These are phyloP conservation scores for Bruguiera sexangula DNA, from an alignment of 345 rosid genomes.

Conservation along the genomic window DNA sequence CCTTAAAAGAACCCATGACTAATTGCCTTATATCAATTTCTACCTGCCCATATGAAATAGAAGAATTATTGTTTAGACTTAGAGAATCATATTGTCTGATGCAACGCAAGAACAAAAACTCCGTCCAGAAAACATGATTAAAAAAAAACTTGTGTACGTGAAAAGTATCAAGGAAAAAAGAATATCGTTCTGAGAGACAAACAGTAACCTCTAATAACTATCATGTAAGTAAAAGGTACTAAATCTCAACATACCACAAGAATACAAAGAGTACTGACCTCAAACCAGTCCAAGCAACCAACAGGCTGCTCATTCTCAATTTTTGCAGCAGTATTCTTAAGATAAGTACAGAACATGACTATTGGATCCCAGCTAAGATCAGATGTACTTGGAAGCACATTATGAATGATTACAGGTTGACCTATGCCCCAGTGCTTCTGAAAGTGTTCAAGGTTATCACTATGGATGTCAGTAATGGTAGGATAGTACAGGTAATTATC, in stretches of 20 bases:
- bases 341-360: constrained; percentile 79
- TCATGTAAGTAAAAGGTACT: neutral
- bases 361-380: constrained; percentile 83
- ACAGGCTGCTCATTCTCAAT: constrained; percentile 35
- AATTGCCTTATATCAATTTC: constrained; percentile 74
- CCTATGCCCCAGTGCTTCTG: constrained; percentile 95
- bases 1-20: constrained; percentile 73
- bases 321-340: constrained; percentile 46
- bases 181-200: neutral
- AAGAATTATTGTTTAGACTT: neutral
- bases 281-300: constrained; percentile 71
- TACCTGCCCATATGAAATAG: constrained; percentile 41
- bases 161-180: too few relatives aligned
- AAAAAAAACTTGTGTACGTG: too few relatives aligned
- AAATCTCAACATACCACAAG: neutral
- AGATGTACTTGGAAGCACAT: constrained; percentile 53
- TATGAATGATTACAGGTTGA: constrained; percentile 77
- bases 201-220: neutral
- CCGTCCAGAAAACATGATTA: too few relatives aligned
- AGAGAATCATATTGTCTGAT: neutral
- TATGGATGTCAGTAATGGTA: constrained; percentile 40
- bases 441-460: constrained; percentile 78
- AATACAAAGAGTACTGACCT: constrained; percentile 51
- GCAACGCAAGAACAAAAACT: too few relatives aligned
- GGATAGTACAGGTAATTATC: constrained; percentile 75